These are phyloP conservation scores for Clitopilus passeckerianus DNA, from an alignment of 768 basidiomycete genomes.

Conservation along the genomic window DNA sequence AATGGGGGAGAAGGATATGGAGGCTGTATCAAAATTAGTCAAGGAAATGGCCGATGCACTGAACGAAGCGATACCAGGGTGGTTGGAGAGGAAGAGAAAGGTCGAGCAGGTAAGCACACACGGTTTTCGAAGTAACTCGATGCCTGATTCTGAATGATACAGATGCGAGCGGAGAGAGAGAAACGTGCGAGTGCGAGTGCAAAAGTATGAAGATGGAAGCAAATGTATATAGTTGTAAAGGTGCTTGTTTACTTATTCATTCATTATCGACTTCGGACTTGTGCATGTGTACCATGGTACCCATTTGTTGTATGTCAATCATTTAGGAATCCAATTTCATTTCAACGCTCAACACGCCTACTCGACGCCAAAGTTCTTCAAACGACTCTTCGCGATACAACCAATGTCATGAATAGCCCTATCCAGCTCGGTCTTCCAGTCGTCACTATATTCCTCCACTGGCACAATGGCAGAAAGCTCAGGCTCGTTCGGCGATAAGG, in stretches of 20 bases:
- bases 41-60: slow-evolving; percentile 53
- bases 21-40: slow-evolving; percentile 34
- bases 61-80: slow-evolving; percentile 53
- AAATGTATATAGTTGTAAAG: not conserved
- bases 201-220: not conserved
- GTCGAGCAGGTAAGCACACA: slow-evolving; percentile 46
- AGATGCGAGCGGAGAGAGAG: slow-evolving; percentile 13
- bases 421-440: slow-evolving; percentile 64
- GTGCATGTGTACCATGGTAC: not conserved
- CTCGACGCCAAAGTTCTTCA: slow-evolving; percentile 37
- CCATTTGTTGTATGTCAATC: not conserved
- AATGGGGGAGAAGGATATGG: slow-evolving; percentile 32
- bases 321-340: not conserved
- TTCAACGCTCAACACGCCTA: not conserved
- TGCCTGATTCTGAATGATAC: not conserved
- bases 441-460: slow-evolving; percentile 31
- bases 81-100: slow-evolving; percentile 50
- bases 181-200: not conserved
- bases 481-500: slow-evolving; percentile 39
- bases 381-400: slow-evolving; percentile 68
- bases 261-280: not conserved
- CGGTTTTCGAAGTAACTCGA: too few relatives aligned
- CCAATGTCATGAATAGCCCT: slow-evolving; percentile 75
- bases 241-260: not conserved
- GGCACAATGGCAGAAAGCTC: slow-evolving; percentile 27